Conservation (phyloP, 164 flowering plant species). For the Paratinospora sagittata region DNA sequence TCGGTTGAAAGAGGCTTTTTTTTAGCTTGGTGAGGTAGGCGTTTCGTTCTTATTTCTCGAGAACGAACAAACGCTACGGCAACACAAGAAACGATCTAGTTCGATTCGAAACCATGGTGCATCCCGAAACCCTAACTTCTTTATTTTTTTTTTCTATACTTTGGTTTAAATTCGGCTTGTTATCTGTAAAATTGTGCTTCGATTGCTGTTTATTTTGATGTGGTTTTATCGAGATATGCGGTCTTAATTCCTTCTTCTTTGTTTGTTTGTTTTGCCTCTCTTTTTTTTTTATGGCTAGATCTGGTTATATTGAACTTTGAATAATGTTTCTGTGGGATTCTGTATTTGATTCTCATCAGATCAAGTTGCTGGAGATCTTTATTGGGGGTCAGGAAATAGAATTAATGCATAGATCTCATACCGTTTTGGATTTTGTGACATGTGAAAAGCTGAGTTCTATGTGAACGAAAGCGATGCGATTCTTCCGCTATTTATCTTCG, state of each 20-base stretch:
- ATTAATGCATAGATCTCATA: not conserved
- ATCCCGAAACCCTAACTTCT: not conserved
- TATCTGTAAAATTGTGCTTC: not conserved
- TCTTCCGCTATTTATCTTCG: too few relatives aligned
- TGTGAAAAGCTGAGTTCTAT: not conserved
- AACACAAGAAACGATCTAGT: too few relatives aligned
- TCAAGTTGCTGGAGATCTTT: not conserved
- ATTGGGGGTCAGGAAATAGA: not conserved
- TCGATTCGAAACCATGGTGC: not conserved
- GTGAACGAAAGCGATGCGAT: too few relatives aligned
- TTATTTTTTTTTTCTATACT: too few relatives aligned
- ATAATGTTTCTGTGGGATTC: not conserved
- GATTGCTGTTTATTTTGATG: not conserved
- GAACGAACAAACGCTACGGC: too few relatives aligned
- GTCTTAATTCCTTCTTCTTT: not conserved
- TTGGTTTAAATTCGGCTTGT: too few relatives aligned
- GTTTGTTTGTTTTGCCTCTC: not conserved
- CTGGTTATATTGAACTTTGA: not conserved
- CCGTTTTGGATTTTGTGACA: not conserved
- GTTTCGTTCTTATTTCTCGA: too few relatives aligned
- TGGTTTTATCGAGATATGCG: not conserved
- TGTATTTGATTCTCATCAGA: not conserved
- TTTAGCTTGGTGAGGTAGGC: too few relatives aligned
- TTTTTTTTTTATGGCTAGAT: too few relatives aligned
- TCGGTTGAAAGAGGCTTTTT: too few relatives aligned